Base-by-base conservation (phyloP, 75 land plant species). In the Cunninghamia lanceolata region DNA sequence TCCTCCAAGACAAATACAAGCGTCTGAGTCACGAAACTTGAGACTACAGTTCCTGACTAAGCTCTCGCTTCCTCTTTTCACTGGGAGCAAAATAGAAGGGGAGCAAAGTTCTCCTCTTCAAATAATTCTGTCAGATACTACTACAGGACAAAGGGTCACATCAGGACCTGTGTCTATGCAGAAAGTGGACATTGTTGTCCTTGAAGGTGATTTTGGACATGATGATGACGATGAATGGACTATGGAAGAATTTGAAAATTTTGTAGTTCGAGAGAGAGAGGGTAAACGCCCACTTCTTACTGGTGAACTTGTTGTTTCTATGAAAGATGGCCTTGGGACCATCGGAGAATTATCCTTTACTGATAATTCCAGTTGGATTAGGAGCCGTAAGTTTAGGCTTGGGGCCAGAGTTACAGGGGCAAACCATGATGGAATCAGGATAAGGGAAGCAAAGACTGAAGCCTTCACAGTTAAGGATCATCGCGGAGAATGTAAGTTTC, bases 341-440 rank as follows among this genome's bases (percentile, higher is more conserved):
- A 15, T 95, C 80, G 87, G 85, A 52, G 88, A 94, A 36, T 70
- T 89, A 11, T 46, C 28, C 32, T 93, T 95, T 79, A 95, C 97
- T 8, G 95, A 95, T 85, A 95, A 94, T 83, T 94, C 94, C 30
- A 94, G 96, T 74, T 96, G 97, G 97, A 93, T 85, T 6, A 91
- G 91, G 75, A 91, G 93, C 70, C 71, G 93, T 34, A 95, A 90
- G 42, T 95, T 95, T 83, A 85, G 93, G 83, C 81, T 95, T 50
- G 97, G 92, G 14, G 93, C 88, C 8, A 90, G 84, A 86, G 85
- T 88, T 82, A 52, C 81, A 83, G 70, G 35, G 2, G 74, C 82
- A n/a, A 85, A 15, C 86, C 30, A 39, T 28, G 71, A 54, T 83
- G 93, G 92, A 15, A 16, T 56, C 42, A 85, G 89, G 43, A 87